These are phyloP conservation scores for Melaleuca quinquenervia DNA, from an alignment of 345 rosid species.

Conservation along the genomic window DNA sequence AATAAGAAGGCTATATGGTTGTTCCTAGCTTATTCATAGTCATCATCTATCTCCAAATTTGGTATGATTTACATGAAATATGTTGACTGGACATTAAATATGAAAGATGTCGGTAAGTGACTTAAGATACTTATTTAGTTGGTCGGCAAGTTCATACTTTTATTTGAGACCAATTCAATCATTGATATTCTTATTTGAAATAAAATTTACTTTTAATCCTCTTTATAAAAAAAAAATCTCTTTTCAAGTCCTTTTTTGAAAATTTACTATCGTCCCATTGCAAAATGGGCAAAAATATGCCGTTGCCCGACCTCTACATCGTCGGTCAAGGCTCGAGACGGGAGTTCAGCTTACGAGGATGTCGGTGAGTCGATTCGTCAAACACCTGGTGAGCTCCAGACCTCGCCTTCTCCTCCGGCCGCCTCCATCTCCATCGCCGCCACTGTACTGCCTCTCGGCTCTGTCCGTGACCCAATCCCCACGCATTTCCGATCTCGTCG, in stretches of 20 bases:
- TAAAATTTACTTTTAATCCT: accelerated
- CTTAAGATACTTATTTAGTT: accelerated
- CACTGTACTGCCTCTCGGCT: neutral
- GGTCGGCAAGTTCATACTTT: accelerated
- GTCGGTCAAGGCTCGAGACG: neutral
- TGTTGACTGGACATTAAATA: accelerated
- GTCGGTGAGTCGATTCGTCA: slow-evolving; percentile 52
- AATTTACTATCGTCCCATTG: neutral
- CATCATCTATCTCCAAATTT: neutral
- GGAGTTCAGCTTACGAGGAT: slow-evolving; percentile 2
- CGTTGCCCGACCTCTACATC: neutral
- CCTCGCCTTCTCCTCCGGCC: slow-evolving; percentile 24
- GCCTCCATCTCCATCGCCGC: neutral
- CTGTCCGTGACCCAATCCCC: neutral
- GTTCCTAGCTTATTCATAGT: neutral
- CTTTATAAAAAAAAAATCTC: accelerated
- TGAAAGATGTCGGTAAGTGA: accelerated
- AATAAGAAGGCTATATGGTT: neutral
- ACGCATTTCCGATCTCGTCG: neutral
- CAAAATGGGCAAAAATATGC: neutral
- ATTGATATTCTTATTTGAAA: accelerated
- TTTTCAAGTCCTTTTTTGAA: accelerated
- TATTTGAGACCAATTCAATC: accelerated
- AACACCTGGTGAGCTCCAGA: slow-evolving; percentile 33
- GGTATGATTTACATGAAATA: neutral